Conservation (phyloP, 176 grass and related monocot genomes). For the Oryza longistaminata region DNA sequence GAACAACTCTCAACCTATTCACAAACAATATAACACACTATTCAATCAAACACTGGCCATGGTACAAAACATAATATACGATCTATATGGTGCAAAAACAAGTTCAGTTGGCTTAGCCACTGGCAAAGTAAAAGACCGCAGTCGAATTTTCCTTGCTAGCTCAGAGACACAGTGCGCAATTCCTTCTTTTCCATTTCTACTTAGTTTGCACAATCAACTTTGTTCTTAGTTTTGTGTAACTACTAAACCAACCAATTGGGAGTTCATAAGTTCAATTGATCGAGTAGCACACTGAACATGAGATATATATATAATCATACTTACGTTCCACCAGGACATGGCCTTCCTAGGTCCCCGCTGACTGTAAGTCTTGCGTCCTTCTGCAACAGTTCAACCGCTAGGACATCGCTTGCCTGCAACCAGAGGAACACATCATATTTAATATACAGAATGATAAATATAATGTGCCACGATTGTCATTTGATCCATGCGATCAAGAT, state of each 20-base stretch:
- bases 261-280: constrained; percentile 12
- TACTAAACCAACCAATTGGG: neutral
- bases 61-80: neutral
- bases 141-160: neutral
- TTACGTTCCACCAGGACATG: constrained; percentile 96
- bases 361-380: constrained; percentile 87
- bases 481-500: neutral
- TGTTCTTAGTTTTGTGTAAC: neutral
- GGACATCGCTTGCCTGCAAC: constrained; percentile 87
- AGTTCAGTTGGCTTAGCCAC: neutral
- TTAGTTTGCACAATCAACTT: neutral
- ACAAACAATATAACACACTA: neutral
- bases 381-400: constrained; percentile 88
- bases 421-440: constrained; percentile 5
- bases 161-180: too few relatives aligned
- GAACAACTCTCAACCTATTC: constrained; percentile 90
- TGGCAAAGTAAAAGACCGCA: neutral
- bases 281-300: neutral
- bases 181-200: neutral
- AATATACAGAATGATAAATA: neutral
- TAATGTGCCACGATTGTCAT: neutral
- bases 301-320: constrained; percentile 14
- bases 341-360: constrained; percentile 75
- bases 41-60: neutral
- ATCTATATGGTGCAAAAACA: neutral